These are phyloP conservation scores for Entomortierella parvispora DNA, from an alignment of 192 early-diverging fungal genomes.

Conservation along the genomic window DNA sequence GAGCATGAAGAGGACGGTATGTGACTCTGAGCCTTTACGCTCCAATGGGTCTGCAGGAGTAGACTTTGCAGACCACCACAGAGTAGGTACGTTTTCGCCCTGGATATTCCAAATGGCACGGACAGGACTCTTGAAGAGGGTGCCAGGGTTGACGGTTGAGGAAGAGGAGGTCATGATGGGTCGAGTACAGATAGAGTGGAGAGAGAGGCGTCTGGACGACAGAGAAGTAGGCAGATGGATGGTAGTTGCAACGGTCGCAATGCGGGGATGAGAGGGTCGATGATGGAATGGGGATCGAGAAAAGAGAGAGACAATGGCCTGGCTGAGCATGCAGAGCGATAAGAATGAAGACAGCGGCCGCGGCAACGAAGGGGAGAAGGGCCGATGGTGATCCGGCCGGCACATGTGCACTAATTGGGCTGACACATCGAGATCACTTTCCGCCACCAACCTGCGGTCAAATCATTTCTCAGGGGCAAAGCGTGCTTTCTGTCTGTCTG, in stretches of 20 bases:
- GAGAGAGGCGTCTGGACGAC: background rate
- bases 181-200: background rate
- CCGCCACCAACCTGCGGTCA: background rate
- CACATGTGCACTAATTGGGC: background rate
- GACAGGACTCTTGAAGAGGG: conserved; percentile 43
- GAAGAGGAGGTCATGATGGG: conserved; percentile 11
- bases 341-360: background rate
- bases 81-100: conserved; percentile 43
- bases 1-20: conserved; percentile 49
- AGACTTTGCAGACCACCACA: conserved; percentile 44
- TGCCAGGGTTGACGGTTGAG: conserved; percentile 22
- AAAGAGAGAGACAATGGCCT: background rate
- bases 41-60: background rate
- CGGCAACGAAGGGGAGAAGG: background rate
- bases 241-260: too few relatives aligned
- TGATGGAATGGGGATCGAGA: background rate
- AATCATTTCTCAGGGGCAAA: too few relatives aligned
- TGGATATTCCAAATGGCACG: conserved; percentile 46
- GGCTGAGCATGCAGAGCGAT: background rate
- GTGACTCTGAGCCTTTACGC: background rate
- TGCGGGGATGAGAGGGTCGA: too few relatives aligned
- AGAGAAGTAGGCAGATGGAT: too few relatives aligned
- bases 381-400: conserved; percentile 1
- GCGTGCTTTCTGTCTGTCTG: too few relatives aligned
- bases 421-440: background rate